These are phyloP conservation scores for Capronia americana DNA, from an alignment of 2,329 filamentous ascomycete genomes.

Conservation along the genomic window DNA sequence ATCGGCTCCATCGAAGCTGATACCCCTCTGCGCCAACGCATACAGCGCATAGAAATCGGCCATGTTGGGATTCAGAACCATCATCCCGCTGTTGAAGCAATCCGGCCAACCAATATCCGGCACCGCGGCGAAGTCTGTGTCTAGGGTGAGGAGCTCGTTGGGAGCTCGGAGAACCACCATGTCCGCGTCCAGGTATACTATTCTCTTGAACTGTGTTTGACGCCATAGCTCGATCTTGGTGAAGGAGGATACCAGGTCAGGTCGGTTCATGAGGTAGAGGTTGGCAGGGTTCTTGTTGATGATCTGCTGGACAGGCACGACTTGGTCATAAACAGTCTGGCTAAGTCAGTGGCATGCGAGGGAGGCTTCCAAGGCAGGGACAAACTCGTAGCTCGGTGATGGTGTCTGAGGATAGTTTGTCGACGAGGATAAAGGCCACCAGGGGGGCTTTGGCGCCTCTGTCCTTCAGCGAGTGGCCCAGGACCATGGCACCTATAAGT, in stretches of 20 bases:
- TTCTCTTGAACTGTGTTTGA: conserved; percentile 84
- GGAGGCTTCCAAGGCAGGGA: conserved; percentile 20
- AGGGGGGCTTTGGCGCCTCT: conserved; percentile 84
- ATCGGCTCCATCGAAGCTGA: conserved; percentile 96
- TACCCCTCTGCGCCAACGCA: conserved; percentile 81
- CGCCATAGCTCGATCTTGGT: conserved; percentile 97
- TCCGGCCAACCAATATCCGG: conserved; percentile 99
- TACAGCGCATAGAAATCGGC: conserved; percentile 85
- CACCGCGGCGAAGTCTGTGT: conserved; percentile 70
- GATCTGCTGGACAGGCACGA: conserved; percentile 83
- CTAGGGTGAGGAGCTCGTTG: conserved; percentile 83
- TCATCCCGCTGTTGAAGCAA: conserved; percentile 96
- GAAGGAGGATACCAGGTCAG: conserved; percentile 88
- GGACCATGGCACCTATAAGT: conserved; percentile 78
- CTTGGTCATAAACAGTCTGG: conserved; percentile 82
- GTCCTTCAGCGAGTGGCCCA: conserved; percentile 94
- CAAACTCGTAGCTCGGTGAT: conserved; percentile 78
- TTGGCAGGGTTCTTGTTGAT: conserved; percentile 79
- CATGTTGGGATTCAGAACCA: conserved; percentile 86
- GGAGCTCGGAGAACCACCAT: conserved; percentile 88
- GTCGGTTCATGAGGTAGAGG: conserved; percentile 87
- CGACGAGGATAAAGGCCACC: conserved; percentile 80
- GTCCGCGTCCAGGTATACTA: conserved; percentile 95
- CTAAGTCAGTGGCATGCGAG: conserved; percentile 36
- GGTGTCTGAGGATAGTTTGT: conserved; percentile 76